Evolutionary conservation across 2,329 filamentous ascomycete species (phyloP).

Genomic region (Mariannaea elegans): DNA sequence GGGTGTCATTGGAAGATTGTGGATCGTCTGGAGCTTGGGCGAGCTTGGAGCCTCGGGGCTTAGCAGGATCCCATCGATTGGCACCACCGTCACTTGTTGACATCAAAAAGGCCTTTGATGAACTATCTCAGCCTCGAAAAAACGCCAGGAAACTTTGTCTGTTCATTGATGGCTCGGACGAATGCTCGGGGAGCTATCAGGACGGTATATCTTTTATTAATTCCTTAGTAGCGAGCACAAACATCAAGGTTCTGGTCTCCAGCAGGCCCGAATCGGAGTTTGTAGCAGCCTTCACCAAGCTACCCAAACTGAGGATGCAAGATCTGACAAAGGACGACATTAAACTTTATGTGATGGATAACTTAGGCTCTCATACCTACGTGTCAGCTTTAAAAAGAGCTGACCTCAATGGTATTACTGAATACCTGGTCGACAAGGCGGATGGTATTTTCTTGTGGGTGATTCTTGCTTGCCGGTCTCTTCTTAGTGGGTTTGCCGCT

Average conservation of each 20-base stretch:
- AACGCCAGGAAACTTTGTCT: not conserved
- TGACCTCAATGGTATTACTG: too few relatives aligned
- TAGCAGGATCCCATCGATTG: too few relatives aligned
- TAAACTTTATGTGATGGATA: not conserved
- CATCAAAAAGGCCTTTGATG: not conserved
- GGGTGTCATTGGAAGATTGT: too few relatives aligned
- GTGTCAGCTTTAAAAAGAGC: too few relatives aligned
- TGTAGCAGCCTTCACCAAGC: not conserved
- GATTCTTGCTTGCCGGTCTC: too few relatives aligned
- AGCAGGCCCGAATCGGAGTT: constrained; percentile 4
- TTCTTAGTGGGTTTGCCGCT: too few relatives aligned
- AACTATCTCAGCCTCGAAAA: not conserved
- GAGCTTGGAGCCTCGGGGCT: too few relatives aligned
- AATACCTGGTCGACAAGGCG: too few relatives aligned
- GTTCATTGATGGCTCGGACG: constrained; percentile 21
- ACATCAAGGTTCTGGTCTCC: constrained; percentile 8
- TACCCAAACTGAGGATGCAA: not conserved
- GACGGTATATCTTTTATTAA: not conserved
- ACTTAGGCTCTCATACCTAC: not conserved
- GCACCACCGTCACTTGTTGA: not conserved
- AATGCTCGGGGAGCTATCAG: not conserved
- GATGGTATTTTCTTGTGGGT: too few relatives aligned
- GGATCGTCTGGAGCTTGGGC: too few relatives aligned
- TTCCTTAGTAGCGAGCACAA: not conserved
- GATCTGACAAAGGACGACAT: constrained; percentile 7